phyloP scores from a whole-genome alignment of 305 asterid species.

The Solanum hybrid region DNA sequence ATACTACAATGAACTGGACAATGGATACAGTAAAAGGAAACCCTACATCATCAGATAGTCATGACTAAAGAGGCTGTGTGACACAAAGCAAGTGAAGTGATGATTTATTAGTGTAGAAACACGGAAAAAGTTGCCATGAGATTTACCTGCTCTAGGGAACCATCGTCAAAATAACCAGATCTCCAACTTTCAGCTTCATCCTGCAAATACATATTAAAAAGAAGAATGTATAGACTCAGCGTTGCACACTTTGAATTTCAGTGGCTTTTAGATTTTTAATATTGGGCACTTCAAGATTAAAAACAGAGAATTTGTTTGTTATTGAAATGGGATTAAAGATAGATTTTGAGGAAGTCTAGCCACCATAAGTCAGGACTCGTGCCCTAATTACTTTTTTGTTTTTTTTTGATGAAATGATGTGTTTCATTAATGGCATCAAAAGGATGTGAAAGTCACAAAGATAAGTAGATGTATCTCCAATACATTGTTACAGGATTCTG shows the following conservation, averaged over 20 bases:
- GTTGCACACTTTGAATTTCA: neutral
- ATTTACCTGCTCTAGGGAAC: conserved; percentile 50
- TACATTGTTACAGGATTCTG: neutral
- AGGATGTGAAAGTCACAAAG: neutral
- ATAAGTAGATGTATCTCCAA: neutral
- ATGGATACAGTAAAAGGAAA: neutral
- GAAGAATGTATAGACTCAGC: neutral
- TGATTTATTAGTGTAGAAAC: neutral
- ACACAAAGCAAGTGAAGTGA: neutral
- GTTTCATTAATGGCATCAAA: neutral
- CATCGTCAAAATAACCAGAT: conserved; percentile 34
- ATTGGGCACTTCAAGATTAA: neutral
- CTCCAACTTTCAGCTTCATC: conserved; percentile 88
- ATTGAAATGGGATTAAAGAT: neutral
- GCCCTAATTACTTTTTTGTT: neutral
- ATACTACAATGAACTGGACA: neutral
- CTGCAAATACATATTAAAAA: conserved; percentile 31
- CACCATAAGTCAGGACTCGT: neutral
- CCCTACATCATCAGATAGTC: neutral
- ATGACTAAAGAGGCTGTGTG: neutral
- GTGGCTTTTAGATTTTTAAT: neutral
- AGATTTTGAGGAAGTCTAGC: neutral
- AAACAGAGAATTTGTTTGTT: neutral
- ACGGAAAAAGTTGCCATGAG: neutral
- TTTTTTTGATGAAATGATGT: neutral